phyloP scores from a whole-genome alignment of 2,329 filamentous ascomycete genomes.

The Domatiomyces globalis region DNA sequence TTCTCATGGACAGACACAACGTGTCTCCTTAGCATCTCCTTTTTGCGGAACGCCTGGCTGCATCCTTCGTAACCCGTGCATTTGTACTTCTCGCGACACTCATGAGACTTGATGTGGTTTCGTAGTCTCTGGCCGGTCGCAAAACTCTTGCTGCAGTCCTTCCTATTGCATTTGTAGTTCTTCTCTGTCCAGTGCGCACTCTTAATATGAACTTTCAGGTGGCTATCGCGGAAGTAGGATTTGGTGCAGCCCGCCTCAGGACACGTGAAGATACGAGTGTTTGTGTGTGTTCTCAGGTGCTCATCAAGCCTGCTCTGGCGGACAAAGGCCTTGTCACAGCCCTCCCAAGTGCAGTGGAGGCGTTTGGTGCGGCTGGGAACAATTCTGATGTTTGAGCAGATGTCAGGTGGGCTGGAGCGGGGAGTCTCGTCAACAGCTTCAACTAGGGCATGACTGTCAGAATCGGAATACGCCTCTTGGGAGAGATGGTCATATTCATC shows the following conservation, averaged over 20 bases:
- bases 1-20: conserved; percentile 62
- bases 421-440: conserved; percentile 10
- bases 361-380: conserved; percentile 63
- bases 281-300: conserved; percentile 72
- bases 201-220: conserved; percentile 73
- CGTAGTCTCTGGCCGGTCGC: conserved; percentile 64
- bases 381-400: conserved; percentile 9
- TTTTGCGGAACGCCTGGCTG: conserved; percentile 69
- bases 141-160: conserved; percentile 66
- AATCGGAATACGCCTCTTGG: background rate
- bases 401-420: conserved; percentile 16
- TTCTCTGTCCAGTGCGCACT: conserved; percentile 61
- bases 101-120: conserved; percentile 64
- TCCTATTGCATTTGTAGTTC: conserved; percentile 55
- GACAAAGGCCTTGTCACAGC: conserved; percentile 74
- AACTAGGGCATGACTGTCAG: conserved; percentile 1
- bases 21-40: conserved; percentile 72
- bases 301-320: conserved; percentile 65
- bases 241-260: conserved; percentile 59
- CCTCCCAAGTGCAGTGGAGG: conserved; percentile 57
- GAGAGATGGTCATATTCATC: conserved; percentile 1
- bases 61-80: conserved; percentile 60
- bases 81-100: conserved; percentile 58
- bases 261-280: conserved; percentile 68
- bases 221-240: conserved; percentile 71